Conservation (phyloP, 305 asterid genomes). For the Withania somnifera region DNA sequence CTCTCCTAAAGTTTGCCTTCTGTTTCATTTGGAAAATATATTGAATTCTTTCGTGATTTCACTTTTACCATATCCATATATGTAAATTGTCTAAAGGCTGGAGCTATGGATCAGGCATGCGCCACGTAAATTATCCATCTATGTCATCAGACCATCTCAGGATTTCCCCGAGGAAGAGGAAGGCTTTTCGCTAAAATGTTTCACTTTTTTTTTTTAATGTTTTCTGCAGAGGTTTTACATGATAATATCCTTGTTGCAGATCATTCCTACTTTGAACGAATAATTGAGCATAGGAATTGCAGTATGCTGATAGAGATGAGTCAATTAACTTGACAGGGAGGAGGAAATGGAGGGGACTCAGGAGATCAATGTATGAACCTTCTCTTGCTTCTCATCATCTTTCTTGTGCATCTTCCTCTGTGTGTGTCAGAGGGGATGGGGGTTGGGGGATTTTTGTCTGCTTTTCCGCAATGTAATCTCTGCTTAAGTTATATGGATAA, state of each 20-base stretch:
- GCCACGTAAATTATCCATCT: not conserved
- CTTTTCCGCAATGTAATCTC: not conserved
- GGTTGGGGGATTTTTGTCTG: no score
- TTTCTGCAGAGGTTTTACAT: not conserved
- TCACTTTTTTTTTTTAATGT: not conserved
- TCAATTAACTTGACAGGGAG: constrained; percentile 28
- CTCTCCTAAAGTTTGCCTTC: not conserved
- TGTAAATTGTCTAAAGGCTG: not conserved
- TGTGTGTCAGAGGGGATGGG: no score
- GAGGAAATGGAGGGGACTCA: constrained; percentile 30
- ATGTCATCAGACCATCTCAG: not conserved
- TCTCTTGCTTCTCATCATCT: not conserved
- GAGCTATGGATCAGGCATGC: not conserved
- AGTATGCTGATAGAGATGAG: constrained; percentile 27
- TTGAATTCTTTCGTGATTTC: not conserved
- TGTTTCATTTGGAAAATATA: not conserved
- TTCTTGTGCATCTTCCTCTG: not conserved
- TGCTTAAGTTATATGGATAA: not conserved
- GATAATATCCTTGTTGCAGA: constrained; percentile 34
- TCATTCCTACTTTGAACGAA: constrained; percentile 44
- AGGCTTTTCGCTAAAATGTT: not conserved
- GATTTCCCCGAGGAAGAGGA: not conserved
- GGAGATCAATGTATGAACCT: constrained; percentile 2
- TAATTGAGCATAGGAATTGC: constrained; percentile 45
- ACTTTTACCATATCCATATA: not conserved